Evolutionary conservation across 805 yeast species (phyloP).

Genomic region (Kodamaea neixiangensis): DNA sequence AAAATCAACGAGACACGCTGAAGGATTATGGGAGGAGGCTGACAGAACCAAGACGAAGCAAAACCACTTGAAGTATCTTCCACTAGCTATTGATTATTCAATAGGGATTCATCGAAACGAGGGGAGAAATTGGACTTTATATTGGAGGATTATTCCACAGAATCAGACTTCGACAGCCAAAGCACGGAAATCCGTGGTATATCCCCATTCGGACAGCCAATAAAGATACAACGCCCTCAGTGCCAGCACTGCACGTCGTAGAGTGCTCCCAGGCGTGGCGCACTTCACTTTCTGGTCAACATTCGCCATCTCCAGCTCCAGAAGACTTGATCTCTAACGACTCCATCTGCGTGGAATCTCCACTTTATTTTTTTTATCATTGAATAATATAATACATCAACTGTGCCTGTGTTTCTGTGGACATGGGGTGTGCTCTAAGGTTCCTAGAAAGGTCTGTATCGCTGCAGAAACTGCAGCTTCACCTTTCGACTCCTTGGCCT

Average conservation of each 20-base stretch:
- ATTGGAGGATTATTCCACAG: neutral
- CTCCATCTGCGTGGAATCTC: neutral
- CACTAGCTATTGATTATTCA: neutral
- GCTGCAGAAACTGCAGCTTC: too few species aligned
- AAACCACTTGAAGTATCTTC: neutral
- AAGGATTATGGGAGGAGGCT: neutral
- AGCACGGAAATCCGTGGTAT: slow-evolving; percentile 11
- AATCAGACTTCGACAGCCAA: neutral
- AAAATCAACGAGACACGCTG: neutral
- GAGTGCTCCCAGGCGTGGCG: neutral
- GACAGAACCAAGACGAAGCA: neutral
- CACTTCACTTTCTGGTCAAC: neutral
- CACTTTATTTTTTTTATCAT: neutral
- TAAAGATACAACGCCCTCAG: neutral
- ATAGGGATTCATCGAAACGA: neutral
- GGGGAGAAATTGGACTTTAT: slow-evolving; percentile 1
- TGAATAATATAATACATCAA: neutral
- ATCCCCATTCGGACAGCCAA: neutral
- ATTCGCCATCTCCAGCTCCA: neutral
- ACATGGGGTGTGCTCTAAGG: too few species aligned
- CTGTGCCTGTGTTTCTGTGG: neutral
- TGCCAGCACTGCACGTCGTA: neutral
- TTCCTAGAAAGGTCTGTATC: too few species aligned
- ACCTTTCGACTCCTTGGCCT: neutral
- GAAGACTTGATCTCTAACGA: neutral